A percentile compares a stretch with the other conserved stretches of the same genome.
These are phyloP conservation scores for Simplicillium sp. DNA, from an alignment of 2,329 filamentous ascomycete species.

Conservation along the genomic window DNA sequence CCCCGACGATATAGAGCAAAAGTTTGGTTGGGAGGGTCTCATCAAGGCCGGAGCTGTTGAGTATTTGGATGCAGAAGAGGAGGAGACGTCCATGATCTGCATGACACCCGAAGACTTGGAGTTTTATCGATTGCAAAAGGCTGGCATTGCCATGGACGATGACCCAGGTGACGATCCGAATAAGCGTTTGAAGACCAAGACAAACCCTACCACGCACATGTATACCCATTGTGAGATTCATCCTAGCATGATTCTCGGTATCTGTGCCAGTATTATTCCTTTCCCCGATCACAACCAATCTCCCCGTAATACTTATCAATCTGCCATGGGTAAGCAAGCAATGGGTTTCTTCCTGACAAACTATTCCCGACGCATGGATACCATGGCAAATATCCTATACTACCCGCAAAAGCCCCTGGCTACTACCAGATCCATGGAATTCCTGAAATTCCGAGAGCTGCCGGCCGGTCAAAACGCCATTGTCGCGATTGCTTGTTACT, in stretches of 20 bases:
- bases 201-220: conserved; percentile 79
- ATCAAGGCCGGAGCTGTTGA: conserved; percentile 81
- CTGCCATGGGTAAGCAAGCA: conserved; percentile 99
- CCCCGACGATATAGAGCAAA: conserved; percentile 47
- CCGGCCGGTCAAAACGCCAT: conserved; percentile 97
- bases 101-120: conserved; percentile 97
- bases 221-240: conserved; percentile 99
- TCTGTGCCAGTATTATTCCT: conserved; percentile 97
- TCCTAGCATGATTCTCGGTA: conserved; percentile 96
- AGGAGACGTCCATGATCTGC: conserved; percentile 97
- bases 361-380: conserved; percentile 95
- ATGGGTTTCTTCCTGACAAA: conserved; percentile 99
- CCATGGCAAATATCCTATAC: conserved; percentile 98
- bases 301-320: conserved; percentile 97
- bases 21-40: conserved; percentile 83
- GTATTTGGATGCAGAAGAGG: conserved; percentile 95
- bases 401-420: conserved; percentile 97
- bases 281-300: conserved; percentile 99
- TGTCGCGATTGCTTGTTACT: conserved; percentile 94
- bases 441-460: conserved; percentile 93
- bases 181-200: conserved; percentile 76
- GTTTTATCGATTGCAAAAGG: conserved; percentile 59
- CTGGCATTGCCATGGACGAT: conserved; percentile 53
- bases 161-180: conserved; percentile 61
- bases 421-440: conserved; percentile 97